Conservation (phyloP, 148 eudicot genomes). For the Persicaria maculosa region DNA sequence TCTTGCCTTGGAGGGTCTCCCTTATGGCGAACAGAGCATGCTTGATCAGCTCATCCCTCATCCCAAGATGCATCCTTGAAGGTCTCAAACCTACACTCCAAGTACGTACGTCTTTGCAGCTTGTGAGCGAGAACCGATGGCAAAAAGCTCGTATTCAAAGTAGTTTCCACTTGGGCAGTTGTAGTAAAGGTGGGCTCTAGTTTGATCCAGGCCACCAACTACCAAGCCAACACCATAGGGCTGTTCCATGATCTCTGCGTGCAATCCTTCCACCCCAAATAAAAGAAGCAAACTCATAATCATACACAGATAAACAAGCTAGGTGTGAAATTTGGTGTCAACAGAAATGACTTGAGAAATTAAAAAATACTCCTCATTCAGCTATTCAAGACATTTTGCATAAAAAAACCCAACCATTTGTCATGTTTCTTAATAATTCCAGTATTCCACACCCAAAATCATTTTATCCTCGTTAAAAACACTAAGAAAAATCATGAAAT, state of each 20-base stretch:
- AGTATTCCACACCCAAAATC: neutral
- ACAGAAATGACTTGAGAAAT: neutral
- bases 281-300: neutral
- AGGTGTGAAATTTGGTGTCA: neutral
- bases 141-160: slow-evolving; percentile 93
- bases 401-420: neutral
- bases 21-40: slow-evolving; percentile 91
- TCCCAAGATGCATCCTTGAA: slow-evolving; percentile 65
- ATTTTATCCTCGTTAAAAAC: neutral
- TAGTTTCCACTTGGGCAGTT: slow-evolving; percentile 99
- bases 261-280: slow-evolving; percentile 52
- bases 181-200: slow-evolving; percentile 95
- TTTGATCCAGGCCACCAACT: slow-evolving; percentile 91
- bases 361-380: neutral
- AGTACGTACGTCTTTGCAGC: slow-evolving; percentile 97
- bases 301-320: neutral
- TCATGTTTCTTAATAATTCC: neutral
- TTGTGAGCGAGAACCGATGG: slow-evolving; percentile 93
- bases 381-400: neutral
- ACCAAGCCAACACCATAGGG: slow-evolving; percentile 94
- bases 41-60: slow-evolving; percentile 67
- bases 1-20: slow-evolving; percentile 94
- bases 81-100: slow-evolving; percentile 77
- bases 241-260: slow-evolving; percentile 98
- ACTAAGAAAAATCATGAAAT: too few relatives aligned